Evolutionary conservation across 257 asterid genomes (phyloP).

Genomic region (Fraxinus anomala): DNA sequence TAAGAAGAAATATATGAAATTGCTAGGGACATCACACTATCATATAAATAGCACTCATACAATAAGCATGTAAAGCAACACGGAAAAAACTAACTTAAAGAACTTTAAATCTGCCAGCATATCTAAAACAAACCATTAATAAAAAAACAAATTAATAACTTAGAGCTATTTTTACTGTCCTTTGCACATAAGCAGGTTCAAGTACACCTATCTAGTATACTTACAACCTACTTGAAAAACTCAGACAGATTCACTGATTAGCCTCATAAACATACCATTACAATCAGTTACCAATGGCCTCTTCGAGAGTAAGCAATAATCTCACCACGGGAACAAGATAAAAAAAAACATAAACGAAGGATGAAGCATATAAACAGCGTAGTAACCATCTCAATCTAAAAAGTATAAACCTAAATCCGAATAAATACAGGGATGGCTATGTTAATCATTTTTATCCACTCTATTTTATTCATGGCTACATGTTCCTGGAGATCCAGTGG

Average conservation of each 20-base stretch:
- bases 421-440: neutral
- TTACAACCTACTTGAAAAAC: neutral
- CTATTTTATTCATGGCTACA: neutral
- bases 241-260: neutral
- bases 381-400: neutral
- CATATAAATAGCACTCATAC: neutral
- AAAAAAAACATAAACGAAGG: neutral
- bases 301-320: neutral
- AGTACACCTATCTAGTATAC: neutral
- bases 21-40: neutral
- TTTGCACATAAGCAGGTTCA: neutral
- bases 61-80: neutral
- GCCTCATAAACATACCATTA: neutral
- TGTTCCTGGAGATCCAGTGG: neutral
- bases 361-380: neutral
- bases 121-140: neutral
- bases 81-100: neutral
- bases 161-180: neutral
- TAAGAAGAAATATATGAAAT: neutral
- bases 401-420: neutral
- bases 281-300: neutral
- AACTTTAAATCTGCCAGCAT: neutral
- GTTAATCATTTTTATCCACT: neutral
- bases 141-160: neutral
- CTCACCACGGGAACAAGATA: neutral